These are phyloP conservation scores for Lunasporangiospora selenospora DNA, from an alignment of 192 early-diverging fungal genomes.

Conservation along the genomic window DNA sequence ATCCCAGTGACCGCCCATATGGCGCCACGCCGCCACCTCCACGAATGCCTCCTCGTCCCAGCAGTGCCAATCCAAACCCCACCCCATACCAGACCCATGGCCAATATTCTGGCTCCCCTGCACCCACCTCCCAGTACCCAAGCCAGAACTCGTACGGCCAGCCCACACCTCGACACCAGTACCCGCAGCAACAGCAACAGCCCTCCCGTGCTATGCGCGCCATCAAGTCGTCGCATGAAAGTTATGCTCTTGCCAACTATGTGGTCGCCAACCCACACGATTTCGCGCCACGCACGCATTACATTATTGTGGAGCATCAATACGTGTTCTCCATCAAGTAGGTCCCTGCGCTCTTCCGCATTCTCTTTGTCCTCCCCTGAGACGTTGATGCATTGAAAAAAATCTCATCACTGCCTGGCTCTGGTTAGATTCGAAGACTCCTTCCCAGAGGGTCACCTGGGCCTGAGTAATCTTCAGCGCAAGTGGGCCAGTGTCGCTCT, in stretches of 20 bases:
- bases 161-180: slow-evolving; percentile 17
- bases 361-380: background rate
- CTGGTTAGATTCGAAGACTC: background rate
- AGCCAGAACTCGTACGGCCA: slow-evolving; percentile 24
- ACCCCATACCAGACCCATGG: slow-evolving; percentile 16
- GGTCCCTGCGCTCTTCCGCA: background rate
- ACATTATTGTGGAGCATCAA: slow-evolving; percentile 79
- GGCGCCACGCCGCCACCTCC: slow-evolving; percentile 15
- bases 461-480: slow-evolving; percentile 48
- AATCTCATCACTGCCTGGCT: background rate
- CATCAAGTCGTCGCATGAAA: slow-evolving; percentile 9
- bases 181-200: slow-evolving; percentile 18
- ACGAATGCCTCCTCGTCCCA: slow-evolving; percentile 19
- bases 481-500: slow-evolving; percentile 62
- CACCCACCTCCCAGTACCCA: background rate
- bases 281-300: slow-evolving; percentile 70
- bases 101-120: slow-evolving; percentile 7
- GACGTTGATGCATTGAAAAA: background rate
- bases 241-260: slow-evolving; percentile 72
- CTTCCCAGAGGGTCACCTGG: slow-evolving; percentile 9
- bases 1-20: slow-evolving; percentile 33
- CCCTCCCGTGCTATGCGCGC: slow-evolving; percentile 38
- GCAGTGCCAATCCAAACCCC: background rate
- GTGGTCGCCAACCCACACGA: slow-evolving; percentile 77
- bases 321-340: slow-evolving; percentile 86